Evolutionary conservation across 2,329 filamentous ascomycete species (phyloP).

Genomic region (Neofusicoccum parvum): DNA sequence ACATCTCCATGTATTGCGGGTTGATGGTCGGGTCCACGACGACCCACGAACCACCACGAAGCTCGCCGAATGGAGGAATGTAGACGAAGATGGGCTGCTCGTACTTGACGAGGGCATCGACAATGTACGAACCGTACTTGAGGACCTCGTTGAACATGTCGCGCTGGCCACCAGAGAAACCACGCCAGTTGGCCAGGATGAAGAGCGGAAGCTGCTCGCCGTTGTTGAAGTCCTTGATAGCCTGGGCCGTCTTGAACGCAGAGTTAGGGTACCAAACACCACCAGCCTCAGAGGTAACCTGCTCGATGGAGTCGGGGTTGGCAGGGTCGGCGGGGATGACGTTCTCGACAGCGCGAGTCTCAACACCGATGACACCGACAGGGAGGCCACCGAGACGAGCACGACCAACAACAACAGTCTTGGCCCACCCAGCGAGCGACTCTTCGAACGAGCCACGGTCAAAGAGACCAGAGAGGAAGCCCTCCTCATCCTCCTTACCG

Average conservation of each 20-base stretch:
- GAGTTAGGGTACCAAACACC: slow-evolving; percentile 99
- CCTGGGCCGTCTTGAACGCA: slow-evolving; percentile 98
- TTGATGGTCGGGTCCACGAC: slow-evolving; percentile 99
- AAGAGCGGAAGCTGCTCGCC: slow-evolving; percentile 97
- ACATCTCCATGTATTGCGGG: slow-evolving; percentile 97
- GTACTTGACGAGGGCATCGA: slow-evolving; percentile 96
- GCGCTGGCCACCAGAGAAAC: slow-evolving; percentile 98
- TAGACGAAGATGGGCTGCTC: slow-evolving; percentile 99
- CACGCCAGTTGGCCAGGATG: slow-evolving; percentile 99
- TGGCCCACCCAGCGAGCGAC: slow-evolving; percentile 93
- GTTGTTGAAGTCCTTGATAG: slow-evolving; percentile 98
- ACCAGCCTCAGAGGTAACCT: slow-evolving; percentile 90
- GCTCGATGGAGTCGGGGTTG: slow-evolving; percentile 97
- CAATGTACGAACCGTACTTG: slow-evolving; percentile 99
- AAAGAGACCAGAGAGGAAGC: slow-evolving; percentile 89
- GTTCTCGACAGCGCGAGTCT: slow-evolving; percentile 95
- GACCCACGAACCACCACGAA: slow-evolving; percentile 99
- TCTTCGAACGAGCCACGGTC: slow-evolving; percentile 97
- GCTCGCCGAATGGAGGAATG: slow-evolving; percentile 93
- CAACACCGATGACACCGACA: slow-evolving; percentile 96
- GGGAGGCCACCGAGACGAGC: slow-evolving; percentile 96
- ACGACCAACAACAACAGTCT: slow-evolving; percentile 93
- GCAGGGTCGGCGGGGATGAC: slow-evolving; percentile 94
- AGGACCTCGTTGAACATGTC: slow-evolving; percentile 99
- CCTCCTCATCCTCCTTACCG: slow-evolving; percentile 82